Percentiles rank a stretch among this genome's conserved stretches.
Evolutionary conservation across 2,329 filamentous ascomycete genomes (phyloP).

Genomic region (Sporothrix globosa): DNA sequence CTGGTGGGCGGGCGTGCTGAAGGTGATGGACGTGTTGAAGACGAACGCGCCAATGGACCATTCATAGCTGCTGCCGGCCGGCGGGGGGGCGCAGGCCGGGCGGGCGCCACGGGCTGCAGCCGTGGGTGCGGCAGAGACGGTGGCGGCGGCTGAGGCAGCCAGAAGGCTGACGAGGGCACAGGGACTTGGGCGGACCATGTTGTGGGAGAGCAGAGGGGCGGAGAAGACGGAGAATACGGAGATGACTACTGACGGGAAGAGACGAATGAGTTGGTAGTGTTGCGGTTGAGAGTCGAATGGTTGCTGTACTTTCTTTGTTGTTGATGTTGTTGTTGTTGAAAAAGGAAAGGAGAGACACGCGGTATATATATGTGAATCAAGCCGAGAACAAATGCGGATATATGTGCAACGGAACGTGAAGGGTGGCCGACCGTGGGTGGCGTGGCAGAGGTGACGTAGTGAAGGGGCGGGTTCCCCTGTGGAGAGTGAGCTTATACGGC

Average conservation of each 20-base stretch:
- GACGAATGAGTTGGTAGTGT: background rate
- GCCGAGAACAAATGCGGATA: background rate
- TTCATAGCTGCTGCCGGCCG: slow-evolving; percentile 42
- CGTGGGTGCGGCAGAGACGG: background rate
- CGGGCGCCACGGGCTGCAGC: slow-evolving; percentile 26
- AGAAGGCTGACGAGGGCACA: slow-evolving; percentile 20
- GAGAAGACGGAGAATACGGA: background rate
- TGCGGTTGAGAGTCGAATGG: no score
- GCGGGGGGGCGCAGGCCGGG: slow-evolving; percentile 43
- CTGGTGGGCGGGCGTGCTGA: slow-evolving; percentile 57
- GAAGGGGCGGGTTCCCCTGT: background rate
- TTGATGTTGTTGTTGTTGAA: no score
- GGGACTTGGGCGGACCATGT: slow-evolving; percentile 30
- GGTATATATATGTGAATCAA: slow-evolving; percentile 13
- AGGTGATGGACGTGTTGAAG: slow-evolving; percentile 54
- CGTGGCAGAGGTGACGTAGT: slow-evolving; percentile 12
- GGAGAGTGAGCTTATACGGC: slow-evolving; percentile 8
- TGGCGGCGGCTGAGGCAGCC: slow-evolving; percentile 26
- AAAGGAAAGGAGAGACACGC: background rate
- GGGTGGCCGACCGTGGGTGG: background rate
- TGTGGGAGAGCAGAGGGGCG: slow-evolving; percentile 17
- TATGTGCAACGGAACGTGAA: background rate
- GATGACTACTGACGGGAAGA: background rate
- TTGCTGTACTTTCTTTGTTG: no score
- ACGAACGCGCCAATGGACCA: slow-evolving; percentile 53